A percentile compares a stretch with the other conserved stretches of the same genome.
phyloP scores from a whole-genome alignment of 2,329 filamentous ascomycete species.

The Incumbomyces lentus region DNA sequence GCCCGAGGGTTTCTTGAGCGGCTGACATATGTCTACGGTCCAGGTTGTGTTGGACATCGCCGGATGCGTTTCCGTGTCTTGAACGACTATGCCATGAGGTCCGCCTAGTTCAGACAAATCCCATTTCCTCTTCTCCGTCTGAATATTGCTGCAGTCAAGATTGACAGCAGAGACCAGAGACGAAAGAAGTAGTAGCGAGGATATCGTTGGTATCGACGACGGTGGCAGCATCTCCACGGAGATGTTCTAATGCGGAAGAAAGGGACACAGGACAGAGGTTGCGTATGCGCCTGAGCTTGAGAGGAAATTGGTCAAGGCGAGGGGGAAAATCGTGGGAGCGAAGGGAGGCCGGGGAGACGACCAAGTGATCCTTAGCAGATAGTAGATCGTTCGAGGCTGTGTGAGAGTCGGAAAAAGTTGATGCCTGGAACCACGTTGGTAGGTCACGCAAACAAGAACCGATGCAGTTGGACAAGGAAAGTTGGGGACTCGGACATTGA shows the following conservation, averaged over 20 bases:
- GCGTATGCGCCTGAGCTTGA: no score
- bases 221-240: not conserved
- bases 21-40: constrained; percentile 65
- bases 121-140: constrained; percentile 28
- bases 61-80: constrained; percentile 17
- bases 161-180: constrained; percentile 23
- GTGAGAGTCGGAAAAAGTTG: not conserved
- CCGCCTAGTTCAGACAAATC: constrained; percentile 30
- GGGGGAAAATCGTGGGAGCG: no score
- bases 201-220: constrained; percentile 6
- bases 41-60: constrained; percentile 62
- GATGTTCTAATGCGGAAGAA: no score
- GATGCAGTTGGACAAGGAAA: no score
- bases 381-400: no score
- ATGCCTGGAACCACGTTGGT: constrained; percentile 2
- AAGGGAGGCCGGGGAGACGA: no score
- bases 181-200: constrained; percentile 22
- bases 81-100: constrained; percentile 24
- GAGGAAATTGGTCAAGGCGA: no score
- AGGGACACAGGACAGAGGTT: no score
- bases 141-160: constrained; percentile 31
- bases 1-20: constrained; percentile 46
- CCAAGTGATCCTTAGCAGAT: no score
- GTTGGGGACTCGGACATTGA: not conserved
- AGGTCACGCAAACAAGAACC: not conserved